Evolutionary conservation across 2,329 filamentous ascomycete species (phyloP).

Genomic region (Rachicladosporium sp.): DNA sequence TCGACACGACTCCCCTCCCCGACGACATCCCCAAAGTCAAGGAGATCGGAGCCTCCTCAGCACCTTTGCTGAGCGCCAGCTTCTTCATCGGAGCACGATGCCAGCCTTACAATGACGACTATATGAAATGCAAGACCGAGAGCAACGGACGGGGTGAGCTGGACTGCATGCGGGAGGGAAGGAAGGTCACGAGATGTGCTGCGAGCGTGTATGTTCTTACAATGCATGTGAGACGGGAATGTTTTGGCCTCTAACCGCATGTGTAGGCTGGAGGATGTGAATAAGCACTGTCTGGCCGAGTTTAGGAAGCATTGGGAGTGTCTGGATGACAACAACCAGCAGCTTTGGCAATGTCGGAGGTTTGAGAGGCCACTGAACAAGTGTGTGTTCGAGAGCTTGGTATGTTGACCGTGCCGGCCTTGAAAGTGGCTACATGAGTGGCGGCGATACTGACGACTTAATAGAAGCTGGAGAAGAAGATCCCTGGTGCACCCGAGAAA

Average conservation of each 20-base stretch:
- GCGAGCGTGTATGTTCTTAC: slow-evolving; percentile 72
- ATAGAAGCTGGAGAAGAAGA: slow-evolving; percentile 40
- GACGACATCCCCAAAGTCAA: slow-evolving; percentile 82
- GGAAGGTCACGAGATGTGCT: slow-evolving; percentile 92
- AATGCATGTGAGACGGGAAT: background rate
- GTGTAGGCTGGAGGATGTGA: slow-evolving; percentile 77
- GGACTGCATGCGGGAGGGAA: slow-evolving; percentile 90
- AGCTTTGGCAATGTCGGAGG: slow-evolving; percentile 88
- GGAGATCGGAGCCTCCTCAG: slow-evolving; percentile 87
- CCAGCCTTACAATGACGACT: slow-evolving; percentile 94
- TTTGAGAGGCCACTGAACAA: slow-evolving; percentile 83
- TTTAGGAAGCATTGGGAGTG: slow-evolving; percentile 94
- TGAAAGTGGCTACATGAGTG: no score
- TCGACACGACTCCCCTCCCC: slow-evolving; percentile 92
- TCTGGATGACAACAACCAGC: slow-evolving; percentile 94
- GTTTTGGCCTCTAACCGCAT: slow-evolving; percentile 1
- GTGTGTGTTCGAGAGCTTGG: slow-evolving; percentile 92
- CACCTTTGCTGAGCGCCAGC: slow-evolving; percentile 77
- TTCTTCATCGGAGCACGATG: slow-evolving; percentile 97
- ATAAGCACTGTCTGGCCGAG: slow-evolving; percentile 81
- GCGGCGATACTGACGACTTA: background rate
- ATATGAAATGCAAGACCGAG: slow-evolving; percentile 98
- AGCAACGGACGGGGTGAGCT: slow-evolving; percentile 81
- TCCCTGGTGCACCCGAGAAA: slow-evolving; percentile 37
- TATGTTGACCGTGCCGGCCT: no score